Percentiles rank a stretch among this genome's conserved stretches.
Conservation (phyloP, 257 asterid genomes). For the Apocynum venetum region DNA sequence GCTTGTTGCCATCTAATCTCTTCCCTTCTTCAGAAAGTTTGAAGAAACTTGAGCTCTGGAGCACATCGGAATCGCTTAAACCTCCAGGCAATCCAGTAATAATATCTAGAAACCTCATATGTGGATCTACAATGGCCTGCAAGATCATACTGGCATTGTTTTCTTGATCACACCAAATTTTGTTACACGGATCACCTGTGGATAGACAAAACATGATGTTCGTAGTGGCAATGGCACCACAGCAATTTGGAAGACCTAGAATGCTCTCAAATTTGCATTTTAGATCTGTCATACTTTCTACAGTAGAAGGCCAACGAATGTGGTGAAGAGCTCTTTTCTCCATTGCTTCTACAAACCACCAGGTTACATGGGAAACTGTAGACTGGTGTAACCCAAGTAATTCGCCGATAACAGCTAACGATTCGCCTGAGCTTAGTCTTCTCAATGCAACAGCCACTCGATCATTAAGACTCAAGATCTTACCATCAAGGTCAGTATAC, state of each 20-base stretch:
- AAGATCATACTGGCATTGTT: constrained; percentile 22
- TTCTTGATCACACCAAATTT: constrained; percentile 22
- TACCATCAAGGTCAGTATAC: constrained; percentile 19
- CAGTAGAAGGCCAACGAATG: constrained; percentile 24
- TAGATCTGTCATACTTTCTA: constrained; percentile 7
- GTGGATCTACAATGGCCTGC: constrained; percentile 27
- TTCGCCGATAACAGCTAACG: constrained; percentile 15
- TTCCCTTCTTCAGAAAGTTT: constrained; percentile 22
- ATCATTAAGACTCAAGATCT: constrained; percentile 15
- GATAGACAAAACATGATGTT: constrained; percentile 23
- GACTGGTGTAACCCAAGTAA: constrained; percentile 18
- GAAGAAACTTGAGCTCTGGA: constrained; percentile 16
- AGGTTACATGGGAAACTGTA: constrained; percentile 19
- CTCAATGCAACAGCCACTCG: constrained; percentile 30
- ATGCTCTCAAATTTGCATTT: constrained; percentile 22
- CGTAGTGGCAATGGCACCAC: constrained; percentile 30
- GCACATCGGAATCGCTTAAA: constrained; percentile 17
- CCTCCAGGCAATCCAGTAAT: constrained; percentile 28
- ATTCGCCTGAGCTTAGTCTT: constrained; percentile 27
- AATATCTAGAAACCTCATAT: constrained; percentile 28
- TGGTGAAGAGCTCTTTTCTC: constrained; percentile 24
- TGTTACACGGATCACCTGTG: constrained; percentile 7
- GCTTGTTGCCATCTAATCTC: constrained; percentile 15
- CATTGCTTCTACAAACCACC: constrained; percentile 30
- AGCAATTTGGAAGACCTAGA: constrained; percentile 32